These are phyloP conservation scores for Rhodotorula sp. DNA, from an alignment of 1,284 basidiomycete genomes.

Conservation along the genomic window DNA sequence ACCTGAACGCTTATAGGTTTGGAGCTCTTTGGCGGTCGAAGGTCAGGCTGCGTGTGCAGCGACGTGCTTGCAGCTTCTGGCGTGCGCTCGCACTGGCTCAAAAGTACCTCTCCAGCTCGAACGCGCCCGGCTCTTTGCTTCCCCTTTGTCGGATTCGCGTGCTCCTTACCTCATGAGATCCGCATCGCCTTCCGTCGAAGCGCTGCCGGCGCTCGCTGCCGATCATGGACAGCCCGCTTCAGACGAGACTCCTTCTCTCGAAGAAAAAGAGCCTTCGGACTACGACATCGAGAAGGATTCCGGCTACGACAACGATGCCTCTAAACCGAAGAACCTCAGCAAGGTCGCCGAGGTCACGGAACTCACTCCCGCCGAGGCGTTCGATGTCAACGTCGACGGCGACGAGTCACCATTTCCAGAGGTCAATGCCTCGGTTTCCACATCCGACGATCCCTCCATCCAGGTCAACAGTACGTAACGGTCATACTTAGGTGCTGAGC, in stretches of 20 bases:
- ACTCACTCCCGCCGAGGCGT: slow-evolving; percentile 2
- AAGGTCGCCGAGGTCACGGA: background rate
- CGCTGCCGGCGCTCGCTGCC: background rate
- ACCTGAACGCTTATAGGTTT: too few relatives aligned
- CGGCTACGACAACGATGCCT: background rate
- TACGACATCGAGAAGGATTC: background rate
- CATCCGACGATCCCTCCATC: slow-evolving; percentile 92
- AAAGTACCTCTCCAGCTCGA: too few relatives aligned
- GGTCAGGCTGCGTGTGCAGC: too few relatives aligned
- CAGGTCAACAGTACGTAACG: slow-evolving; percentile 51
- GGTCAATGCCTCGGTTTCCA: slow-evolving; percentile 90
- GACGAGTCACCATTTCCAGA: slow-evolving; percentile 53
- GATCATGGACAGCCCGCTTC: background rate
- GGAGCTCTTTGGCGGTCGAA: too few relatives aligned
- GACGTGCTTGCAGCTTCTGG: too few relatives aligned
- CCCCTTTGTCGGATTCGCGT: too few relatives aligned
- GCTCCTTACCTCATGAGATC: background rate
- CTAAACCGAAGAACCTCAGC: background rate
- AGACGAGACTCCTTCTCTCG: background rate
- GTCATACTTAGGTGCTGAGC: background rate
- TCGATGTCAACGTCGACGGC: slow-evolving; percentile 2
- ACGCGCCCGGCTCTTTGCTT: too few relatives aligned
- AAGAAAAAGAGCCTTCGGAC: background rate
- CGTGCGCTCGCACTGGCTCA: too few relatives aligned
- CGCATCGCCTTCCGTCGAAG: background rate